A percentile compares a stretch with the other conserved stretches of the same genome.
Evolutionary conservation across 2,329 filamentous ascomycete species (phyloP).

Genomic region (Leptodontidium sp.): DNA sequence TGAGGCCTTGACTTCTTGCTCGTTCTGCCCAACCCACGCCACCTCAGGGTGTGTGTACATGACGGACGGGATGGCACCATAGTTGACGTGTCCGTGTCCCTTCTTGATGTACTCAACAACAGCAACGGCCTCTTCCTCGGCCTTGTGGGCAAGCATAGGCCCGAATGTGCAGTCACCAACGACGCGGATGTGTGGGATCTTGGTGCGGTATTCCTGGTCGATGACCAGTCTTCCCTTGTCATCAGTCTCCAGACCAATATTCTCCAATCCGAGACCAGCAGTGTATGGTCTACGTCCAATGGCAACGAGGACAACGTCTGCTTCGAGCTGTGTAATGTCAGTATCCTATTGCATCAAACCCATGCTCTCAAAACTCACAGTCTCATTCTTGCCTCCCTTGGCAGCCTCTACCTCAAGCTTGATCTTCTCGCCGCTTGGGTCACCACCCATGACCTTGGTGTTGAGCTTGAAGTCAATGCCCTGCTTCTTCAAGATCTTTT

Average conservation of each 20-base stretch:
- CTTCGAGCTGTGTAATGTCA: conserved; percentile 72
- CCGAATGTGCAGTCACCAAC: conserved; percentile 97
- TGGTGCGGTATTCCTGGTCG: conserved; percentile 98
- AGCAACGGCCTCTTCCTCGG: conserved; percentile 96
- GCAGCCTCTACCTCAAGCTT: conserved; percentile 88
- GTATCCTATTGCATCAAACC: conserved; percentile 6
- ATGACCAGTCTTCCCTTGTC: conserved; percentile 95
- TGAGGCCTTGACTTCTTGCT: conserved; percentile 91
- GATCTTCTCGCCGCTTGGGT: conserved; percentile 78
- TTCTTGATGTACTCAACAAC: conserved; percentile 98
- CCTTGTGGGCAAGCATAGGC: conserved; percentile 99
- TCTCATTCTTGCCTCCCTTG: conserved; percentile 96
- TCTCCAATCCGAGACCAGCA: conserved; percentile 88
- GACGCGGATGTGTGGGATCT: conserved; percentile 95
- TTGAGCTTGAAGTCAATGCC: conserved; percentile 98
- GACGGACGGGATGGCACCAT: conserved; percentile 94
- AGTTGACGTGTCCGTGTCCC: conserved; percentile 98
- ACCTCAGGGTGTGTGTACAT: conserved; percentile 99
- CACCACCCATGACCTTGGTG: conserved; percentile 92
- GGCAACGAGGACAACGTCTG: conserved; percentile 94
- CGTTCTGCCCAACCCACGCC: conserved; percentile 97
- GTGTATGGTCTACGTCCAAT: conserved; percentile 98
- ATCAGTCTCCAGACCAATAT: conserved; percentile 89
- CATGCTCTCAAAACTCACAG: conserved; percentile 60
- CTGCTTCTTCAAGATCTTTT: conserved; percentile 96